A percentile compares a stretch with the other conserved stretches of the same genome.
phyloP scores from a whole-genome alignment of 192 early-diverging fungal genomes.

The Glomus cerebriforme region DNA sequence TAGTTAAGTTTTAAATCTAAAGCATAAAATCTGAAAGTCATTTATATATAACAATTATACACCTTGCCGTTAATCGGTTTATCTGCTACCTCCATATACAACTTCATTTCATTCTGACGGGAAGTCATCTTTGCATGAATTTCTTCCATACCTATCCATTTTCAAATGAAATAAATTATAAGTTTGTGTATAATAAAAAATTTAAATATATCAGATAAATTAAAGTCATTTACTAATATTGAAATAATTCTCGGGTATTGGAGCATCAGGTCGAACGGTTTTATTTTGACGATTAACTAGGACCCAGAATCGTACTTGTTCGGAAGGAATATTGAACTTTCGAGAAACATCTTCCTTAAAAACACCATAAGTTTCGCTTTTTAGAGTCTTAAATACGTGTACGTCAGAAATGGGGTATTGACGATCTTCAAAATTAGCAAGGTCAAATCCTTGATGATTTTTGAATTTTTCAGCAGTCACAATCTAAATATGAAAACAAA shows the following conservation, averaged over 20 bases:
- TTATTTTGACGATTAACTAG: constrained; percentile 92
- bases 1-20: background rate
- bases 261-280: constrained; percentile 83
- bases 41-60: constrained; percentile 33
- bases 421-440: constrained; percentile 70
- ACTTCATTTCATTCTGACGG: constrained; percentile 40
- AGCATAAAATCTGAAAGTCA: background rate
- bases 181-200: background rate
- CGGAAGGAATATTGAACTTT: constrained; percentile 45
- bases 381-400: constrained; percentile 49
- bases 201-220: background rate
- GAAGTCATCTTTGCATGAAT: constrained; percentile 40
- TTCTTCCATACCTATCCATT: constrained; percentile 41
- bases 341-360: constrained; percentile 58
- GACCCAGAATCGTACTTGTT: constrained; percentile 79
- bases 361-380: constrained; percentile 55
- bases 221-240: constrained; percentile 44
- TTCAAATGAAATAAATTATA: background rate
- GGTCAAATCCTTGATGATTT: constrained; percentile 83
- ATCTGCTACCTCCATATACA: constrained; percentile 42
- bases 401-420: constrained; percentile 37
- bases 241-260: constrained; percentile 54
- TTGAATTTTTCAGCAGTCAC: constrained; percentile 69
- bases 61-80: constrained; percentile 39
- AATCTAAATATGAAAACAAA: constrained; percentile 40